Evolutionary conservation across 2,329 filamentous ascomycete genomes (phyloP).

Genomic region (Emmonsia crescens): DNA sequence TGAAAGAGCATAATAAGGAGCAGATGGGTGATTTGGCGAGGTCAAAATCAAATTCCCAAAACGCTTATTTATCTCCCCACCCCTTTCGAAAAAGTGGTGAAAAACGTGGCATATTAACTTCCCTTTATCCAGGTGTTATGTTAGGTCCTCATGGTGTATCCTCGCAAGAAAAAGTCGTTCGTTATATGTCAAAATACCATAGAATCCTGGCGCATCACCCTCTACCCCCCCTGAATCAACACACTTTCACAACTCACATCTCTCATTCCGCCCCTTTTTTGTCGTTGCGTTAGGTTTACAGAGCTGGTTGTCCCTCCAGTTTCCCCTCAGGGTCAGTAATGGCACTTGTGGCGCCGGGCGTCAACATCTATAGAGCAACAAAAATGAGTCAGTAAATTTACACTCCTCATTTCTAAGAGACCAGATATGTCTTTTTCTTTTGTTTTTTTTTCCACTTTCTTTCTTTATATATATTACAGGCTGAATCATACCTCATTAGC

Average conservation of each 20-base stretch:
- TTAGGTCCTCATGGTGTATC: too few relatives aligned
- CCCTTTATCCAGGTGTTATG: too few relatives aligned
- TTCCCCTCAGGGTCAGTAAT: constrained; percentile 15
- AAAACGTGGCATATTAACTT: too few relatives aligned
- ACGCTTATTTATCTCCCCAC: too few relatives aligned
- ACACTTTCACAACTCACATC: not conserved
- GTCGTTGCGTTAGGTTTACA: constrained; percentile 19
- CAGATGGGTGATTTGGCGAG: too few relatives aligned
- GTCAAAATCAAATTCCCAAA: too few relatives aligned
- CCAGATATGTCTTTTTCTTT: too few relatives aligned
- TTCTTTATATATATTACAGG: not conserved
- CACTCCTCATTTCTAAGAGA: not conserved
- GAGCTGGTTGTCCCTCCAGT: constrained; percentile 24
- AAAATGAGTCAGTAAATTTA: not conserved
- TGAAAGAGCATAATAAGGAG: too few relatives aligned
- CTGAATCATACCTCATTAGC: constrained; percentile 58
- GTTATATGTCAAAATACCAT: not conserved
- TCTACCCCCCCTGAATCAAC: not conserved
- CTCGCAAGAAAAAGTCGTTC: not conserved
- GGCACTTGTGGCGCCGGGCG: constrained; percentile 24
- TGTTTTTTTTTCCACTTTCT: not conserved
- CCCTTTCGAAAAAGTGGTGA: too few relatives aligned
- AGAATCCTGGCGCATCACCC: too few relatives aligned
- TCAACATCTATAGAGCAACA: constrained; percentile 28
- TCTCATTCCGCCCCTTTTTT: not conserved